Conservation (phyloP, 371 early-diverging fungal species). For the Mortierella sp. region DNA sequence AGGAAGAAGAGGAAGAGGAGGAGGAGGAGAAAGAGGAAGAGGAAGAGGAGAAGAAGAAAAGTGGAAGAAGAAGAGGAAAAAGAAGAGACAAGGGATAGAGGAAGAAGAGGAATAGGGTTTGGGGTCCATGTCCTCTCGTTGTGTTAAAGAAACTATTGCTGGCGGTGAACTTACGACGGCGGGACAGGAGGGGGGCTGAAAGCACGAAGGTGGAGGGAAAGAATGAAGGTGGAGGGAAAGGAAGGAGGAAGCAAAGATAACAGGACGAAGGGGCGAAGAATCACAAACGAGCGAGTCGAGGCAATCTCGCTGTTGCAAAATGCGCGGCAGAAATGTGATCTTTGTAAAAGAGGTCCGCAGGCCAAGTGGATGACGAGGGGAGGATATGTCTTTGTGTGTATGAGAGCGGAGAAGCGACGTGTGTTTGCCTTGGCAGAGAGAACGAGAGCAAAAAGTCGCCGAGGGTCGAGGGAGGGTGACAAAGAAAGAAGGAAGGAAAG, state of each 20-base stretch:
- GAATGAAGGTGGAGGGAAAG: background rate
- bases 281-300: background rate
- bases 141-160: background rate
- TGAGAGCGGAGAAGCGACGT: background rate
- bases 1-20: background rate
- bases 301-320: background rate
- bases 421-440: background rate
- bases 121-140: conserved; percentile 4
- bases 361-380: background rate
- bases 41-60: background rate
- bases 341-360: background rate
- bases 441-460: background rate
- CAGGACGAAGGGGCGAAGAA: background rate
- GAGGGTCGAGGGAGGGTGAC: background rate
- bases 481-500: background rate
- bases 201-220: background rate
- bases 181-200: background rate
- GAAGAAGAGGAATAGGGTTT: background rate
- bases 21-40: background rate
- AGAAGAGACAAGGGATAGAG: background rate
- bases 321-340: background rate
- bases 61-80: background rate
- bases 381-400: background rate
- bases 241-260: background rate
- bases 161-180: background rate